phyloP scores from a whole-genome alignment of 345 rosid species.

The Salix viminalis region DNA sequence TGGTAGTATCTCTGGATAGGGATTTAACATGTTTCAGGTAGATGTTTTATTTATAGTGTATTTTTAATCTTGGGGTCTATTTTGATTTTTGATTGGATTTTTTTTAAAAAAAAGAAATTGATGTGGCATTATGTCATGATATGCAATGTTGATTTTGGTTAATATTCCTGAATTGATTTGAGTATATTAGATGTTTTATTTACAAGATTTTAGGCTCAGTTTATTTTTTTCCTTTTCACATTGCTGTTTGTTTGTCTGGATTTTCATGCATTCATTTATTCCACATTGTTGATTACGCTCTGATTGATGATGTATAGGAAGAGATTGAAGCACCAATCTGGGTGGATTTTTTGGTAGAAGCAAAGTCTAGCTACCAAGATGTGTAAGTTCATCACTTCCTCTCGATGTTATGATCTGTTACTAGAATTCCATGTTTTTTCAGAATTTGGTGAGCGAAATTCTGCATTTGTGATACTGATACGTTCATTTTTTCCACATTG shows the following conservation, averaged over 20 bases:
- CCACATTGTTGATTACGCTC: background rate
- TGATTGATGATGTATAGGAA: slow-evolving; percentile 17
- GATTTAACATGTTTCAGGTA: background rate
- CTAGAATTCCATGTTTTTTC: background rate
- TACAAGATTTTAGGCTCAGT: background rate
- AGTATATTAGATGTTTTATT: background rate
- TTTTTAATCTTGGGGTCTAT: background rate
- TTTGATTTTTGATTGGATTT: background rate
- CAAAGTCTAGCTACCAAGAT: slow-evolving; percentile 11
- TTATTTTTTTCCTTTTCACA: background rate
- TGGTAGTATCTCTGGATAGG: background rate
- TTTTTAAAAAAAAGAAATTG: background rate
- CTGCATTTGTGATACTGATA: background rate
- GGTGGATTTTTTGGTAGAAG: slow-evolving; percentile 24
- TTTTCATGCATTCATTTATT: background rate
- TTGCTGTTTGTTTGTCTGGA: background rate
- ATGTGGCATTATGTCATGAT: too few relatives aligned
- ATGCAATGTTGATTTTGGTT: background rate
- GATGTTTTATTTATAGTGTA: background rate
- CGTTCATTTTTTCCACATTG: slow-evolving; percentile 8
- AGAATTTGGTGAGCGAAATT: background rate
- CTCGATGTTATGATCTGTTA: background rate
- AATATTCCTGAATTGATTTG: background rate
- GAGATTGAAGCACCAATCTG: slow-evolving; percentile 37
- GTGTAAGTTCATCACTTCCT: slow-evolving; percentile 24